Percentiles rank a stretch among this genome's conserved stretches.
Evolutionary conservation across 345 rosid species (phyloP).

Genomic region (Garcia nutans): DNA sequence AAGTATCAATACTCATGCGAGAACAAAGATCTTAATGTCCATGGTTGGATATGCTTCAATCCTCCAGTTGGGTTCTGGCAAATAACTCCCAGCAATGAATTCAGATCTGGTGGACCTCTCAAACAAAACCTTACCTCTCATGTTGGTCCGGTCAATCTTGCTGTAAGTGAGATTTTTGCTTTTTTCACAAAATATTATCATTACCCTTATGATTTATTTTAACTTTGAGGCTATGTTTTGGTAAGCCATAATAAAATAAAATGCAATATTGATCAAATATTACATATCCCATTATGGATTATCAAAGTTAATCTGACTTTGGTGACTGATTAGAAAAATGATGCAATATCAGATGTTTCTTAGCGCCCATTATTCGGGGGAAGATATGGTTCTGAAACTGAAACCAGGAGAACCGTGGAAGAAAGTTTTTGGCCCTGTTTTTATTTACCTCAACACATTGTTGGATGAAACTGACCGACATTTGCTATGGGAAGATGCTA

Average conservation of each 20-base stretch:
- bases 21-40: constrained; percentile 64
- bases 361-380: constrained; percentile 84
- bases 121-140: constrained; percentile 92
- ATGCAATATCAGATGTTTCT: constrained; percentile 58
- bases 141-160: constrained; percentile 79
- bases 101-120: constrained; percentile 72
- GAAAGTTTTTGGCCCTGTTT: constrained; percentile 91
- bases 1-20: constrained; percentile 85
- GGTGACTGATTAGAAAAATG: neutral
- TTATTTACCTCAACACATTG: constrained; percentile 70
- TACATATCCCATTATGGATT: too few species aligned
- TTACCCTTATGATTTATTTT: neutral
- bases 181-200: neutral
- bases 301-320: neutral
- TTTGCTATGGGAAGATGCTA: constrained; percentile 90
- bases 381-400: constrained; percentile 66
- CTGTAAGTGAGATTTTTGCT: constrained; percentile 44
- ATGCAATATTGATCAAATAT: too few species aligned
- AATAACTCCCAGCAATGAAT: constrained; percentile 87
- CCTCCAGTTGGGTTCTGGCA: constrained; percentile 84
- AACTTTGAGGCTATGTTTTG: neutral
- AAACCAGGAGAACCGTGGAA: constrained; percentile 70
- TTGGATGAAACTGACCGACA: constrained; percentile 52
- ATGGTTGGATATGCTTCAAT: constrained; percentile 78
- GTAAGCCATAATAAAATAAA: too few species aligned